Percentiles rank a stretch among this genome's conserved stretches.
phyloP scores from a whole-genome alignment of 352 stramenopile genomes.

The Phytopythium mirpurense region DNA sequence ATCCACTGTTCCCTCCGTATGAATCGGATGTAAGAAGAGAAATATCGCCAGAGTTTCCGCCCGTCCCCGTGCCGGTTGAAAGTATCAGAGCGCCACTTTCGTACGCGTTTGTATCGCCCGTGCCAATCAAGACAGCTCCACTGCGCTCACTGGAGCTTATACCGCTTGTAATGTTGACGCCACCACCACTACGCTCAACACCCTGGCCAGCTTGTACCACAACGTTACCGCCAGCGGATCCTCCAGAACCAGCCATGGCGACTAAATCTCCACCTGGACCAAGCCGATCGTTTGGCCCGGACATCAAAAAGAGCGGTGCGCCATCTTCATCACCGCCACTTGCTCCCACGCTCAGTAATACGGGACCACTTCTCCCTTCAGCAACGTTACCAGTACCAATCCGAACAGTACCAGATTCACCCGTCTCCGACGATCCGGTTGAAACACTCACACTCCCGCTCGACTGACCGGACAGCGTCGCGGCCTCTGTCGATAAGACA shows the following conservation, averaged over 20 bases:
- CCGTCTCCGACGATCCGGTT: slow-evolving; percentile 18
- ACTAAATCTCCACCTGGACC: not conserved
- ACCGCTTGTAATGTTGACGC: slow-evolving; percentile 16
- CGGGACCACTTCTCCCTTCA: slow-evolving; percentile 19
- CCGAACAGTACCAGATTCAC: slow-evolving; percentile 14
- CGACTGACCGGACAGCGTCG: slow-evolving; percentile 6
- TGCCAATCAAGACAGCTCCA: slow-evolving; percentile 13
- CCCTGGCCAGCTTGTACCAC: slow-evolving; percentile 14
- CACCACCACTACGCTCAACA: slow-evolving; percentile 4
- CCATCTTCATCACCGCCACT: slow-evolving; percentile 9
- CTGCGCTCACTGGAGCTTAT: slow-evolving; percentile 16
- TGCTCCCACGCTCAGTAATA: slow-evolving; percentile 11
- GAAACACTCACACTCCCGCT: slow-evolving; percentile 22
- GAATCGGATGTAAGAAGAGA: slow-evolving; percentile 13
- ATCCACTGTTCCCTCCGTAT: slow-evolving; percentile 13
- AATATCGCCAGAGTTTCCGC: slow-evolving; percentile 17
- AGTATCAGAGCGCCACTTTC: slow-evolving; percentile 16
- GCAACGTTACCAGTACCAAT: slow-evolving; percentile 14
- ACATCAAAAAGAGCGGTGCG: slow-evolving; percentile 9
- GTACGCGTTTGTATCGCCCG: slow-evolving; percentile 5
- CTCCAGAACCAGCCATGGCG: not conserved
- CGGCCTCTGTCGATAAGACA: slow-evolving; percentile 6
- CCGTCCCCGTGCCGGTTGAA: slow-evolving; percentile 13
- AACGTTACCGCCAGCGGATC: slow-evolving; percentile 18
- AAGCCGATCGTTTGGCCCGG: slow-evolving; percentile 13